Base-by-base conservation (phyloP, 257 asterid species). In the Capsicum rhomboideum region DNA sequence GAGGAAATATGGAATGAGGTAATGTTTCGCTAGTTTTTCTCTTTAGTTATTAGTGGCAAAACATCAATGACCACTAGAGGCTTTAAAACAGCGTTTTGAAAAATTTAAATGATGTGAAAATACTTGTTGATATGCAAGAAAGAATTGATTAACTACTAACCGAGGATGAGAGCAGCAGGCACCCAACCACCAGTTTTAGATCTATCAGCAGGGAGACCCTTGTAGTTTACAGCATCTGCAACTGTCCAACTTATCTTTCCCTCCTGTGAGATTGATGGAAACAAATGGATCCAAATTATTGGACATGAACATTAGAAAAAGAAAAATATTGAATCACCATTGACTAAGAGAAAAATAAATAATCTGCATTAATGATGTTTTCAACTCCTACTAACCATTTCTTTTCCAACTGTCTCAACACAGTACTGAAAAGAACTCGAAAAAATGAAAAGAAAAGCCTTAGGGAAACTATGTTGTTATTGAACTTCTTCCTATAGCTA, bases 161-260 rank as follows among this genome's bases (percentile, higher is more conserved):
- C 99, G 81, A 96, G 90, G 83, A 96, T 90, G 40, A 93, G 95
- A n/a, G 98, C 97, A 58, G 98, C 99, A 31, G 98, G 91, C 6
- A 92, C 83, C 99, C 99, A 96, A 44, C 99, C 97, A 12, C 99
- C 99, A 40, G 99, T 96, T 87, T 86, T 90, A 49, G 96, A 77
- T 86, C 85, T 91, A 21, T 93, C 96, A 83, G 98, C 98, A 0
- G 98, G 97, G 49, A 56, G 83, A 28, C 98, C 99, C 80, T 90
- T 91, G 95, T 93, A 90, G 83, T 96, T 92, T 78, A 94, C 93
- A 40, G 97, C 94, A 87, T 93, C 99, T n/a, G 85, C 89, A 68
- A 91, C 90, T n/a, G 86, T 84, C 88, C 80, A 78, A 80, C 91
- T 86, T 89, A 84, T 84, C 79, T 34, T 34, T 34, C 4, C 40